Evolutionary conservation across 2,329 filamentous ascomycete species (phyloP).

Genomic region (Piedraia hortae): DNA sequence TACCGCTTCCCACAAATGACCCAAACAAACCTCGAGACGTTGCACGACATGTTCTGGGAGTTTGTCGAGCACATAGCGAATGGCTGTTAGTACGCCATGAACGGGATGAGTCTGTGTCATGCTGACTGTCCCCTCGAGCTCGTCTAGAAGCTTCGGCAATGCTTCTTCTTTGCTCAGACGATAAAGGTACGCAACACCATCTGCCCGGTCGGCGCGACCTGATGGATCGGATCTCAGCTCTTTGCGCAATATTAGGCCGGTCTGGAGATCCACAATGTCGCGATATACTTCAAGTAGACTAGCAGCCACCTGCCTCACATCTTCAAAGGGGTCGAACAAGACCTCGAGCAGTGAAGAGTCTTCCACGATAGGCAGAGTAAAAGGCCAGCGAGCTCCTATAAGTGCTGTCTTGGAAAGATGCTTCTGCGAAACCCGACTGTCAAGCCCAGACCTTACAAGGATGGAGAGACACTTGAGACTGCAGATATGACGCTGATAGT

Average conservation of each 20-base stretch:
- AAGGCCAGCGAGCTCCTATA: slow-evolving; percentile 23
- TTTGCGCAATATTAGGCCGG: slow-evolving; percentile 11
- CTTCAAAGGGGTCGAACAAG: slow-evolving; percentile 73
- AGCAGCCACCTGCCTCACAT: slow-evolving; percentile 34
- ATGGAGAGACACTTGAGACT: slow-evolving; percentile 43
- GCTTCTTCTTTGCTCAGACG: slow-evolving; percentile 33
- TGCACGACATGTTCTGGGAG: not conserved
- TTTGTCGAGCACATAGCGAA: slow-evolving; percentile 8
- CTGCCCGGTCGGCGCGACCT: slow-evolving; percentile 75
- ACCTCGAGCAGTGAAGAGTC: slow-evolving; percentile 39
- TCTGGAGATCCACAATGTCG: not conserved
- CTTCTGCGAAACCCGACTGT: slow-evolving; percentile 17
- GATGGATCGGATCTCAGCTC: slow-evolving; percentile 41
- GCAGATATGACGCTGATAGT: slow-evolving; percentile 72
- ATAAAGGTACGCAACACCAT: slow-evolving; percentile 58
- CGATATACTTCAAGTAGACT: not conserved
- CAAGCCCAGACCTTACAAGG: slow-evolving; percentile 42
- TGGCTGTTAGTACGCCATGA: slow-evolving; percentile 14
- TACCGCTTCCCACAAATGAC: slow-evolving; percentile 50
- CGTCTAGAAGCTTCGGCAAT: slow-evolving; percentile 28
- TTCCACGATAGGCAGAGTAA: slow-evolving; percentile 19
- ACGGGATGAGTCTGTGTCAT: slow-evolving; percentile 25
- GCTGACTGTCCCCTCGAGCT: slow-evolving; percentile 35
- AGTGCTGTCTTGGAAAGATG: slow-evolving; percentile 21
- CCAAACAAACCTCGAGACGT: slow-evolving; percentile 17